phyloP scores from a whole-genome alignment of 163 green algal genomes.

The Chlorella variabilis region DNA sequence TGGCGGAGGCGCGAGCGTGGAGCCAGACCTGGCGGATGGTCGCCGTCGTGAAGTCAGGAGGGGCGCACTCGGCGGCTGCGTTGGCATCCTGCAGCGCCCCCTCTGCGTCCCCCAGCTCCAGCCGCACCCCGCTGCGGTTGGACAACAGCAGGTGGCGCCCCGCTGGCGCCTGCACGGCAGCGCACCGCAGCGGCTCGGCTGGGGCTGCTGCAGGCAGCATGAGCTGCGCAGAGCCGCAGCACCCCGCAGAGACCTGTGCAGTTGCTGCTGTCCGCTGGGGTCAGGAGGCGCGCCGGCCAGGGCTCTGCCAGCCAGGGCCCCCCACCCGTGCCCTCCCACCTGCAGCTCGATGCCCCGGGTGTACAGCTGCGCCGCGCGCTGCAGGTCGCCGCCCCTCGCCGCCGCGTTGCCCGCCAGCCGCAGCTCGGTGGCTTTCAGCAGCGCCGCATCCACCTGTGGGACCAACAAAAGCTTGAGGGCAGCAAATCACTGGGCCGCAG shows the following conservation, averaged over 20 bases:
- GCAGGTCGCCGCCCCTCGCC: constrained; percentile 39
- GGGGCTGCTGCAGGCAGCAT: too few species aligned
- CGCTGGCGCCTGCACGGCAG: neutral
- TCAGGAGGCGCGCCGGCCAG: too few species aligned
- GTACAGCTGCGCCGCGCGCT: constrained; percentile 37
- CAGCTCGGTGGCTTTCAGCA: constrained; percentile 58
- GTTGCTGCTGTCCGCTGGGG: neutral
- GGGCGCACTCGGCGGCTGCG: constrained; percentile 36
- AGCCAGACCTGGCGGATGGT: constrained; percentile 49
- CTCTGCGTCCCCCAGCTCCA: constrained; percentile 51
- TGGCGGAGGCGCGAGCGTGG: too few species aligned
- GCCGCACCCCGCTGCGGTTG: constrained; percentile 59
- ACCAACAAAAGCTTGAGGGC: too few species aligned
- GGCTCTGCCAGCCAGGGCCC: neutral
- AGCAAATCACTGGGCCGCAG: too few species aligned
- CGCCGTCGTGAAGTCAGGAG: constrained; percentile 59
- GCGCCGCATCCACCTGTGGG: constrained; percentile 30
- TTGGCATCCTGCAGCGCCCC: constrained; percentile 53
- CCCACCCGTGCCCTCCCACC: neutral
- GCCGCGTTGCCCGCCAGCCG: constrained; percentile 62
- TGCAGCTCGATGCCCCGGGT: constrained; percentile 13
- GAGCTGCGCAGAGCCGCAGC: too few species aligned
- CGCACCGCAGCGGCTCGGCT: too few species aligned
- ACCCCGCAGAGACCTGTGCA: too few species aligned
- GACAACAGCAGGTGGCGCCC: constrained; percentile 60